Percentiles rank a stretch among this genome's conserved stretches.
These are phyloP conservation scores for Ceratocystis eucalypticola DNA, from an alignment of 2,329 filamentous ascomycete species.

Conservation along the genomic window DNA sequence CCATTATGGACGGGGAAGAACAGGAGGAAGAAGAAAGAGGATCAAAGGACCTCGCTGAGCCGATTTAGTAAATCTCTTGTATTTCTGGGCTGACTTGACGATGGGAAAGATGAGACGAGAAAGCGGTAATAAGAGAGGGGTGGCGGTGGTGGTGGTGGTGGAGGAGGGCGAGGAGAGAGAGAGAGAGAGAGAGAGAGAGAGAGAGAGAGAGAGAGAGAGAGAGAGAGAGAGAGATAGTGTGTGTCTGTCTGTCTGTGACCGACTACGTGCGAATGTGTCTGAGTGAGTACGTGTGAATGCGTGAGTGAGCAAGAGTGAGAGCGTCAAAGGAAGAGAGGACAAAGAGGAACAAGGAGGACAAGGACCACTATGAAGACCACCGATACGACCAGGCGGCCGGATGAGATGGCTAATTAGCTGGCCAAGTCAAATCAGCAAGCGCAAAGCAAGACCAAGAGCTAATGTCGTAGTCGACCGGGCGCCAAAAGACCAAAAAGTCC, in stretches of 20 bases:
- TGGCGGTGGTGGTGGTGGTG: too few relatives aligned
- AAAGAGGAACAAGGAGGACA: neutral
- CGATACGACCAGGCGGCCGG: neutral
- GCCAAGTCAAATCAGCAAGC: too few relatives aligned
- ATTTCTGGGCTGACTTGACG: neutral
- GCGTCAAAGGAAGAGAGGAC: neutral
- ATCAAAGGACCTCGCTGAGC: neutral
- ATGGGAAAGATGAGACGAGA: conserved; percentile 6
- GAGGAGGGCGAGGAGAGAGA: too few relatives aligned
- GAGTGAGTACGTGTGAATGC: too few relatives aligned
- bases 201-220: neutral
- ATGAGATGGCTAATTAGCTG: too few relatives aligned
- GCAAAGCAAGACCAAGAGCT: too few relatives aligned
- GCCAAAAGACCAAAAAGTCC: too few relatives aligned
- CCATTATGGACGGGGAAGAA: neutral
- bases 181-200: neutral
- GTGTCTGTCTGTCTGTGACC: too few relatives aligned
- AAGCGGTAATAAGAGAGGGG: neutral
- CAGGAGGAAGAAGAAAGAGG: neutral
- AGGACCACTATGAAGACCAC: neutral
- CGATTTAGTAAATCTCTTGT: conserved; percentile 1
- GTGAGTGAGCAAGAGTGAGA: neutral
- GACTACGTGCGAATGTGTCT: too few relatives aligned
- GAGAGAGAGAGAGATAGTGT: too few relatives aligned
- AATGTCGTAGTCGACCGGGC: too few relatives aligned